Evolutionary conservation across 768 basidiomycete genomes (phyloP).

Genomic region (Pleurotus pulmonarius): DNA sequence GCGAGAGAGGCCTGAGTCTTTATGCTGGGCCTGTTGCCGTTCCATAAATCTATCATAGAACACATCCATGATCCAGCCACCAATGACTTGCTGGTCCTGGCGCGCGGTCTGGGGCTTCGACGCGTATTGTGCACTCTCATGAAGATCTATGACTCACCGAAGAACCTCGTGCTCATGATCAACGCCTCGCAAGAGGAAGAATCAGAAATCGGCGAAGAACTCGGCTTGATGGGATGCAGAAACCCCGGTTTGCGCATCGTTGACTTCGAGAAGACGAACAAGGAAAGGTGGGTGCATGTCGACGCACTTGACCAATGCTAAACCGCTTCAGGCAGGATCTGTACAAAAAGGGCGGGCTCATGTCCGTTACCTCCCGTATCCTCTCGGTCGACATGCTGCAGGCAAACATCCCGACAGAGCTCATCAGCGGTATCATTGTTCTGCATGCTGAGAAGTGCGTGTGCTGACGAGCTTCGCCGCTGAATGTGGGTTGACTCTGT

Average conservation of each 20-base stretch:
- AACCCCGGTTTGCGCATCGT: conserved; percentile 82
- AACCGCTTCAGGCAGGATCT: conserved; percentile 62
- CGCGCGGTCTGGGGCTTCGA: conserved; percentile 87
- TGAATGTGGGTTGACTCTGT: conserved; percentile 3
- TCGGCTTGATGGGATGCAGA: conserved; percentile 88
- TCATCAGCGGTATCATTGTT: conserved; percentile 87
- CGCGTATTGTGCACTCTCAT: conserved; percentile 81
- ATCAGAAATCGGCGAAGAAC: conserved; percentile 85
- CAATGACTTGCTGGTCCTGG: conserved; percentile 74
- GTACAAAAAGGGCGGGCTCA: conserved; percentile 84
- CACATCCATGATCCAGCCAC: conserved; percentile 71
- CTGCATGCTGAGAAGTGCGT: conserved; percentile 86
- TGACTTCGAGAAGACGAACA: conserved; percentile 72
- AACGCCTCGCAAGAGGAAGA: conserved; percentile 87
- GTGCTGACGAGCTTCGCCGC: background rate
- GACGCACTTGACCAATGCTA: background rate
- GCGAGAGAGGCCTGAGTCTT: too few relatives aligned
- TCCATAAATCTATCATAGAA: conserved; percentile 65
- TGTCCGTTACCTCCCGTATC: conserved; percentile 92
- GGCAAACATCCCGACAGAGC: conserved; percentile 75
- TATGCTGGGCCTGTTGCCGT: conserved; percentile 58
- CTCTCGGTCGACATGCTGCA: conserved; percentile 93
- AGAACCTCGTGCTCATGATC: conserved; percentile 80
- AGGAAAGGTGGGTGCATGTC: conserved; percentile 62
- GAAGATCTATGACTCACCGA: conserved; percentile 87